Conservation (phyloP, 2,329 filamentous ascomycete species). For the Orbilia oligospora region DNA sequence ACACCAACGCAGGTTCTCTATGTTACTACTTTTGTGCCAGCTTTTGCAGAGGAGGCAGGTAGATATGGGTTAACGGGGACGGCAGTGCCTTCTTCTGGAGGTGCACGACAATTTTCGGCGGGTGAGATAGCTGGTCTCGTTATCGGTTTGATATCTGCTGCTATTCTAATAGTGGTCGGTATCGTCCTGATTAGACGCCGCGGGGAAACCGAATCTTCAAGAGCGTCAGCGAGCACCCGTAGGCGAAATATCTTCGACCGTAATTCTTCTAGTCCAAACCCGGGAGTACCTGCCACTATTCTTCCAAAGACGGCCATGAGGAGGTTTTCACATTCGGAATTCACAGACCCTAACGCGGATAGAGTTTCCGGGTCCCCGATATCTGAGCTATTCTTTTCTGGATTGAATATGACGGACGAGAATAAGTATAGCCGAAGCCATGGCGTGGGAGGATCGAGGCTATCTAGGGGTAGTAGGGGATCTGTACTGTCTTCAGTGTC, state of each 20-base stretch:
- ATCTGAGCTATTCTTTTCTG: constrained; percentile 50
- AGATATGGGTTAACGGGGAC: neutral
- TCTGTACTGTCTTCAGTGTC: constrained; percentile 35
- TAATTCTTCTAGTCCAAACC: neutral
- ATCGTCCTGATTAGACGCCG: constrained; percentile 13
- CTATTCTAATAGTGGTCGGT: constrained; percentile 1
- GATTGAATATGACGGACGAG: constrained; percentile 45
- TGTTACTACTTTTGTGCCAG: constrained; percentile 23
- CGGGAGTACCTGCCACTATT: constrained; percentile 13
- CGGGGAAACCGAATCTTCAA: neutral
- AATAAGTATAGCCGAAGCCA: neutral
- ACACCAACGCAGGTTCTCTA: constrained; percentile 31
- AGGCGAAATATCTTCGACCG: constrained; percentile 8
- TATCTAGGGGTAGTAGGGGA: constrained; percentile 42
- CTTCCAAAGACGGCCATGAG: constrained; percentile 31
- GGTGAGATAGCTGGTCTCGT: constrained; percentile 43
- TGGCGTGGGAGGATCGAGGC: constrained; percentile 9
- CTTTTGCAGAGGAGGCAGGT: neutral
- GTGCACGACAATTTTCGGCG: neutral
- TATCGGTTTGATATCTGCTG: constrained; percentile 24
- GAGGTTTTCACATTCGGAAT: constrained; percentile 10
- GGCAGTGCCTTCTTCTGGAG: neutral
- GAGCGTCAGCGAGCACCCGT: neutral
- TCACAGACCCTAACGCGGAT: neutral
- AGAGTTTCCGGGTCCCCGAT: constrained; percentile 31